Conservation (phyloP, 495 filamentous ascomycete genomes). For the Elasticomyces elasticus region DNA sequence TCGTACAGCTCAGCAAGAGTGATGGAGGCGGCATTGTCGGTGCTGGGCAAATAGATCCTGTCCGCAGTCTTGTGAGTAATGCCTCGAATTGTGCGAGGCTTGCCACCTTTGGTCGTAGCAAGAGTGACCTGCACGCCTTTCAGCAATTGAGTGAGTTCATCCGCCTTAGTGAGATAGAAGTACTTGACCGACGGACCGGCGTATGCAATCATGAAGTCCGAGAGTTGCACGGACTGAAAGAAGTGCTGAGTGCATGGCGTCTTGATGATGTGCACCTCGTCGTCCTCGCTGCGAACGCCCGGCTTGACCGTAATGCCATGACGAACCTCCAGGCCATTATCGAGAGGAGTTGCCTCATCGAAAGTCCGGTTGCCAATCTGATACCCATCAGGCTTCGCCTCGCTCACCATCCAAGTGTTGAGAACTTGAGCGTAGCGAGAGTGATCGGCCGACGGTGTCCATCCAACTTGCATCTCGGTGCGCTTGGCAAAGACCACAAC, state of each 20-base stretch:
- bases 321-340: neutral
- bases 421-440: neutral
- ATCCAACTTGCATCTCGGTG: neutral
- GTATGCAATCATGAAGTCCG: constrained; percentile 1
- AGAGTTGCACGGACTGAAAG: constrained; percentile 1
- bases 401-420: neutral
- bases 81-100: neutral
- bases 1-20: neutral
- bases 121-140: neutral
- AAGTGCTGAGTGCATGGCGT: constrained; percentile 2
- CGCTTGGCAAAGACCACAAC: neutral
- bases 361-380: neutral
- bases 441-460: neutral
- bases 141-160: neutral
- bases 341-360: neutral
- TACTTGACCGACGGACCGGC: neutral
- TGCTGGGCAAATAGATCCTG: neutral
- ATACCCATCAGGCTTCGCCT: neutral
- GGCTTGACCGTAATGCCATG: neutral
- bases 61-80: neutral
- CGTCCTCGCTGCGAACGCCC: neutral
- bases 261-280: neutral
- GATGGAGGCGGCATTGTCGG: neutral
- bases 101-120: neutral
- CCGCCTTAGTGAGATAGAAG: neutral